Evolutionary conservation across 2,329 filamentous ascomycete genomes (phyloP).

Genomic region (Cladophialophora immunda): DNA sequence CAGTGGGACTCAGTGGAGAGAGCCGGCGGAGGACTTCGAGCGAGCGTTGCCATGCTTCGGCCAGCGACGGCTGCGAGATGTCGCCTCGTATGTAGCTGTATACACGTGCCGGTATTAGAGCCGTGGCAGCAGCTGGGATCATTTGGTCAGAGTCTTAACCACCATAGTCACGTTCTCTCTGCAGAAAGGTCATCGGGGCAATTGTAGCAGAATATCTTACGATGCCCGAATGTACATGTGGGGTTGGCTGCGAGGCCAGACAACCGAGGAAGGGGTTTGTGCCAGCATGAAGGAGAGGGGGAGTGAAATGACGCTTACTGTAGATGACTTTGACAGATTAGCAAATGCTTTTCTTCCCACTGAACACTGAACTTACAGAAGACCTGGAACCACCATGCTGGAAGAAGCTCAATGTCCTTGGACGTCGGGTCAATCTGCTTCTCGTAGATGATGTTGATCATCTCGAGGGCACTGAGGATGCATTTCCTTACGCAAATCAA

Average conservation of each 20-base stretch:
- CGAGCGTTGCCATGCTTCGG: slow-evolving; percentile 3
- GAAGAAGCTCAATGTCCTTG: neutral
- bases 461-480: neutral
- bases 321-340: neutral
- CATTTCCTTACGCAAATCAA: neutral
- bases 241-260: neutral
- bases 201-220: too few species aligned
- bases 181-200: too few species aligned
- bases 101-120: slow-evolving; percentile 2
- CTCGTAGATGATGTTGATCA: slow-evolving; percentile 6
- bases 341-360: neutral
- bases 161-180: neutral
- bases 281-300: neutral
- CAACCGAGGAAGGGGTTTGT: neutral
- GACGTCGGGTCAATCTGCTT: neutral
- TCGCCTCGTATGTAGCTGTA: slow-evolving; percentile 1
- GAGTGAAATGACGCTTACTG: neutral
- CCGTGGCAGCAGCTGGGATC: slow-evolving; percentile 1
- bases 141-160: neutral
- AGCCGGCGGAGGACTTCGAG: neutral
- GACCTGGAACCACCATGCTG: slow-evolving; percentile 9
- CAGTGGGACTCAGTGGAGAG: neutral
- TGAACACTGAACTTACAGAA: slow-evolving; percentile 2
- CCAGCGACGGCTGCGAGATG: neutral
- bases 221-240: neutral